Base-by-base conservation (phyloP, 495 filamentous ascomycete genomes). In the Penicillium antarcticum region DNA sequence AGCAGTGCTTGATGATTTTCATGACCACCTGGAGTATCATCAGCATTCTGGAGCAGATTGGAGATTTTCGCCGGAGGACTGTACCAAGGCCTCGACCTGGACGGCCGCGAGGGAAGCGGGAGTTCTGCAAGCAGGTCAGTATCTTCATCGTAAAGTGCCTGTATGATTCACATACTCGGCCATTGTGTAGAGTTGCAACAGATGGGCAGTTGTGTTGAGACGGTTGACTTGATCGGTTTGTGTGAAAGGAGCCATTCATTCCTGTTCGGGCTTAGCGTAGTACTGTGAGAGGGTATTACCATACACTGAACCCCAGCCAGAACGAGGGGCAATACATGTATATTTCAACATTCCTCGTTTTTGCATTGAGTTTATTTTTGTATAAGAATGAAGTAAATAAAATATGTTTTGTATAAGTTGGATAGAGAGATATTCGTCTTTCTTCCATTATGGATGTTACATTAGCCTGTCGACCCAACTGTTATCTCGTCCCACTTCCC, bases 1-100 rank as follows among this genome's bases (percentile, higher is more conserved):
- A 86, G 78, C 86, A 87, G 77, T 95, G 90, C 76, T 92, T 96
- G 62, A 94, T 90, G 62, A 97, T 89, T 75, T 95, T 95, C 89
- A 96, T 90, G 45, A 92, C 89, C 66, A 96, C 90, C 90, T 95
- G 66, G 35, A 57, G 51, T 29, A 48, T 41, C 24, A 65, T 64
- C 31, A 53, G 58, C 61, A 66, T 52, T 55, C 60, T 58, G 67
- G 58, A 58, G 57, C 68, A 62, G 62, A 48, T 9, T 48, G 48
- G 46, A 66, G 62, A 59, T 61, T 65, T 67, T 71, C 64, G 60
- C 68, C 55, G 45, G 46, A 47, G 48, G 36, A 47, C 47, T 66
- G 42, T 82, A 90, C 89, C 80, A 95, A 71, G 53, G 88, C 87
- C 74, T 91, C 88, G 62, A 95, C 83, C 77, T 92, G 89, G 62